Base-by-base conservation (phyloP, 768 basidiomycete genomes). In the Boletus edulis region DNA sequence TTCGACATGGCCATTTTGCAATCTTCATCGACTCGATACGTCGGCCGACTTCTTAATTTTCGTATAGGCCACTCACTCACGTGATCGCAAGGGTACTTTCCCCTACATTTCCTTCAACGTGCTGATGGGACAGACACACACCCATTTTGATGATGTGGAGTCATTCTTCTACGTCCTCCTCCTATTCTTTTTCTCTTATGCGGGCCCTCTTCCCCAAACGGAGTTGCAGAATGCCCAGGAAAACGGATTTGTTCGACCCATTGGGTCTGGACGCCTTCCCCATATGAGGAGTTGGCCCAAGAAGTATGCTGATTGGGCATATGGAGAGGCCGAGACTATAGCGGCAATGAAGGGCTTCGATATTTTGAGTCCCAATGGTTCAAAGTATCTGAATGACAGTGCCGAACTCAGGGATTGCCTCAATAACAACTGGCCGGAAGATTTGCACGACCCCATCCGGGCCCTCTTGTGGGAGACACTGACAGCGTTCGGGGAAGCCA, bases 1-100 rank as follows among this genome's bases (percentile, higher is more conserved):
- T 49, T 73, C 4, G 69, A 74, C 20, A 55, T 56, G 56, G 58
- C 55, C 5, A 53, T 54, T 2, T 14, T 44, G 5, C 53, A 7
- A 14, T 6, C 17, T 6, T 29, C 27, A 29, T 29, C 8, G 7
- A 18, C 3, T 6, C 32, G 10, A 37, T 22, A 2, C 15, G 13
- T 37, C 13, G 12, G 13, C 15, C 35, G 15, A 35, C 4, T 35
- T 35, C 14, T 39, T 39, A 3, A 18, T 9, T 18, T 15, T 17
- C 14, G 4, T n/a, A 5, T 8, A 14, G 34, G 12, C 34, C 34
- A 39, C 38, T 17, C 38, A 39, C 27, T 8, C 8, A 18, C 27
- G 9, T 9, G 14, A 8, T 13, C 10, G 27, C 11, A 5, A 54
- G 53, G 34, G 53, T 3, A 54, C 48, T 0, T 50, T 51, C 20